Base-by-base conservation (phyloP, 1,139 yeast species). In the Geotrichum citri-aurantii region DNA sequence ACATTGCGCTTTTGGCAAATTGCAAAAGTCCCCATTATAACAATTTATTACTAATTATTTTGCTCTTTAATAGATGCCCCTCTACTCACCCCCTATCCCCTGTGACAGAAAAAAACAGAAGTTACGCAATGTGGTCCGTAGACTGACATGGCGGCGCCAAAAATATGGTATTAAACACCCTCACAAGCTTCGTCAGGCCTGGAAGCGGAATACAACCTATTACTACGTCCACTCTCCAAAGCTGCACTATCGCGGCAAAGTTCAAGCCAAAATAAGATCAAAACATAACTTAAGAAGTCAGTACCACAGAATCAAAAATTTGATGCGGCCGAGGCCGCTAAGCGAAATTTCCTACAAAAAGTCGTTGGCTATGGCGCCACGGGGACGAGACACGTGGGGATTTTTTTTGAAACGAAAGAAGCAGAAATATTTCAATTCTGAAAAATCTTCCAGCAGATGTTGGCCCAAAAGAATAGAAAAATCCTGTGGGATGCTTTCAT, bases 31-130 rank as follows among this genome's bases (percentile, higher is more conserved):
- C n/a, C n/a, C n/a, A 26, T 5, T 26, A 26, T 26, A 26, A 26
- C 29, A 26, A 4, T 26, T 26, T 26, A 5, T 26, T 26, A 5
- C 7, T 26, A 5, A 5, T 26, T 26, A 5, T 26, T 26, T 26
- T 37, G 7, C 10, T n/a, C 14, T 37, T 37, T 17, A 37, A 17
- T 7, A 37, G n/a, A 37, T 37, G 44, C 44, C 44, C 2, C 44
- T 37, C 19, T 37, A 24, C 24, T 55, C 58, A 2, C 59, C 59
- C 42, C 59, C 59, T 19, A 52, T 56, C 42, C 59, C 50, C 33
- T 50, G 56, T 17, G 12, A 50, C 19, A 52, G 56, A 47, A 51
- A 42, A 21, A 24, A n/a, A 11, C 24, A 55, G n/a, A 48, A 27
- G 3, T 26, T 52, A 3, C 52, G 56, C 10, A 52, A 56, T 48